phyloP scores from a whole-genome alignment of 371 early-diverging fungal genomes.

The Haplosporangium sp. region DNA sequence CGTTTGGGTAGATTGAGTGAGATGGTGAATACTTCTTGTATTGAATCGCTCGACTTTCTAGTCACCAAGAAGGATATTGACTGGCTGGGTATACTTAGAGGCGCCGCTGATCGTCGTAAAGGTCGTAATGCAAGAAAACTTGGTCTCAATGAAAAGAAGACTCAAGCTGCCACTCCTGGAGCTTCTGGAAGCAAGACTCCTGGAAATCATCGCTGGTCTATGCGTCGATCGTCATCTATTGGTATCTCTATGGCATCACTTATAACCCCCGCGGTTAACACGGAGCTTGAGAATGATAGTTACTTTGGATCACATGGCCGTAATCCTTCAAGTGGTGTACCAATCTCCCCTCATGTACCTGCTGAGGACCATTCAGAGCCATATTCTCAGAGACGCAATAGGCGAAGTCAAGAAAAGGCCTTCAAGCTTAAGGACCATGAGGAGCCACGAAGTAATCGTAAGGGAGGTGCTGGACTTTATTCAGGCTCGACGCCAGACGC shows the following conservation, averaged over 20 bases:
- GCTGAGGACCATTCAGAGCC: conserved; percentile 25
- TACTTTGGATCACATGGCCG: conserved; percentile 48
- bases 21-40: conserved; percentile 81
- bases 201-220: conserved; percentile 52
- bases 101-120: conserved; percentile 58
- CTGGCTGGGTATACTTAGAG: conserved; percentile 77
- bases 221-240: conserved; percentile 59
- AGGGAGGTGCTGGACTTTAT: conserved; percentile 21
- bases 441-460: conserved; percentile 36
- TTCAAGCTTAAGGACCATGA: conserved; percentile 70
- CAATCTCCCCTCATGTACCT: conserved; percentile 53
- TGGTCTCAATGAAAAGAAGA: conserved; percentile 62
- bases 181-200: conserved; percentile 66
- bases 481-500: conserved; percentile 24
- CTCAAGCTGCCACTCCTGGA: conserved; percentile 64
- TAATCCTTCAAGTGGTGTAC: conserved; percentile 34
- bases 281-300: conserved; percentile 37
- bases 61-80: conserved; percentile 77
- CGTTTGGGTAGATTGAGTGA: conserved; percentile 82
- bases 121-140: conserved; percentile 59
- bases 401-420: conserved; percentile 21
- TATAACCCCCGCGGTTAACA: conserved; percentile 36
- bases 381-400: conserved; percentile 22
- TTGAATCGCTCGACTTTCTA: conserved; percentile 90
- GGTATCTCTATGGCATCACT: conserved; percentile 36